phyloP scores from a whole-genome alignment of 73 alveolate genomes.

The Durusdinium trenchii region DNA sequence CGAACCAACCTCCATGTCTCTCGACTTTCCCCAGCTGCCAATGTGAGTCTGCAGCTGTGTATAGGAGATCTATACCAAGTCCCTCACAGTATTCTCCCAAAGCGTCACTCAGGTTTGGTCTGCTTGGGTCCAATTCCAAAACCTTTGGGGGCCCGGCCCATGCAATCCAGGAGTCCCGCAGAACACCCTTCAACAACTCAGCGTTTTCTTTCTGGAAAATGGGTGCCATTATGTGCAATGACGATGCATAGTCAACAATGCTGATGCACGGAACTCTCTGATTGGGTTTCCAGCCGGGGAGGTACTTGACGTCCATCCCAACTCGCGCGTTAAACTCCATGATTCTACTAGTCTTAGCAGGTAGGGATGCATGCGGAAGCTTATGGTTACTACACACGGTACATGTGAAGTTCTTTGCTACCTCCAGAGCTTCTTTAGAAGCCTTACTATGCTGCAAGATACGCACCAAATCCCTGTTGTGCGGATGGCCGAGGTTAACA shows the following conservation, averaged over 20 bases:
- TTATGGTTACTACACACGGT: background rate
- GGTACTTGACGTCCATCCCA: background rate
- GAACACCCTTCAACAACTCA: background rate
- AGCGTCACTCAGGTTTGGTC: background rate
- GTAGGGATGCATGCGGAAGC: background rate
- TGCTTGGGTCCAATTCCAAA: background rate
- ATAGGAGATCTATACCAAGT: background rate
- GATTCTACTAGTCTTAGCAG: background rate
- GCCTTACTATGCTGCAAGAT: background rate
- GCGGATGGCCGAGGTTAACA: slow-evolving; percentile 4
- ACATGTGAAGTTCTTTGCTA: background rate
- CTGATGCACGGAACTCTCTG: background rate
- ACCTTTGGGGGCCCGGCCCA: slow-evolving; percentile 14
- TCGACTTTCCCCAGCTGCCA: too few relatives aligned
- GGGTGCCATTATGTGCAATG: too few relatives aligned
- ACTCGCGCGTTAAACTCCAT: background rate
- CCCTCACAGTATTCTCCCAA: background rate
- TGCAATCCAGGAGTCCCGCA: background rate
- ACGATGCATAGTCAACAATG: slow-evolving; percentile 14
- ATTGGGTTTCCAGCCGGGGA: background rate
- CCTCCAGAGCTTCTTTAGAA: background rate
- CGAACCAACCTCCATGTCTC: too few relatives aligned
- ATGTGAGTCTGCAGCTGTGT: too few relatives aligned
- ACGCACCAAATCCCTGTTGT: background rate
- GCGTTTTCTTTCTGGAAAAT: background rate